These are phyloP conservation scores for Coprinopsis marcescibilis DNA, from an alignment of 768 basidiomycete species.

Conservation along the genomic window DNA sequence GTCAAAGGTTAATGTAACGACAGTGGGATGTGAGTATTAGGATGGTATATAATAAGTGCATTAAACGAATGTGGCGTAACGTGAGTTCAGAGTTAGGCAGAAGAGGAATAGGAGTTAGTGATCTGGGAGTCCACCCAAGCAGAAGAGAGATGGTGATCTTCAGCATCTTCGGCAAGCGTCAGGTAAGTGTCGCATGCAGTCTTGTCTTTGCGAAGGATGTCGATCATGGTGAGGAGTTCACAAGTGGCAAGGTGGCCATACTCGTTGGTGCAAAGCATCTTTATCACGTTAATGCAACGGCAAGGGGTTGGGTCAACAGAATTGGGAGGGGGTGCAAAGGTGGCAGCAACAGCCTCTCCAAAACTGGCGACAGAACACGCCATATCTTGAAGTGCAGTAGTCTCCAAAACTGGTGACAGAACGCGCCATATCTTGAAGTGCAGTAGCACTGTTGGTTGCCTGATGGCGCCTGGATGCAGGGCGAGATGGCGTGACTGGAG, in stretches of 20 bases:
- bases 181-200: slow-evolving; percentile 9
- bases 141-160: slow-evolving; percentile 6
- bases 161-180: not conserved
- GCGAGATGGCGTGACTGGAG: not conserved
- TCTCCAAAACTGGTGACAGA: not conserved
- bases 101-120: not conserved
- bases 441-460: not conserved
- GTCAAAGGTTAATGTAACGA: not conserved
- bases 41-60: not conserved
- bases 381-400: slow-evolving; percentile 5
- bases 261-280: not conserved
- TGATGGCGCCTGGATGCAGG: not conserved
- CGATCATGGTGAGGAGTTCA: slow-evolving; percentile 5
- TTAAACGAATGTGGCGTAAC: slow-evolving; percentile 1
- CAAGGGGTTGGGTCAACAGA: slow-evolving; percentile 9
- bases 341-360: not conserved
- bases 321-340: slow-evolving; percentile 6
- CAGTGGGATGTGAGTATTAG: not conserved
- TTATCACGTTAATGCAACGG: slow-evolving; percentile 5
- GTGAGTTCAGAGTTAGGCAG: not conserved
- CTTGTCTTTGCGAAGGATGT: slow-evolving; percentile 3
- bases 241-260: slow-evolving; percentile 1
- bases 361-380: not conserved
- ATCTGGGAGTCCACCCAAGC: not conserved
- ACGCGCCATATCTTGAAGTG: too few relatives aligned